Evolutionary conservation across 768 basidiomycete genomes (phyloP).

Genomic region (Lenzites betulinus): DNA sequence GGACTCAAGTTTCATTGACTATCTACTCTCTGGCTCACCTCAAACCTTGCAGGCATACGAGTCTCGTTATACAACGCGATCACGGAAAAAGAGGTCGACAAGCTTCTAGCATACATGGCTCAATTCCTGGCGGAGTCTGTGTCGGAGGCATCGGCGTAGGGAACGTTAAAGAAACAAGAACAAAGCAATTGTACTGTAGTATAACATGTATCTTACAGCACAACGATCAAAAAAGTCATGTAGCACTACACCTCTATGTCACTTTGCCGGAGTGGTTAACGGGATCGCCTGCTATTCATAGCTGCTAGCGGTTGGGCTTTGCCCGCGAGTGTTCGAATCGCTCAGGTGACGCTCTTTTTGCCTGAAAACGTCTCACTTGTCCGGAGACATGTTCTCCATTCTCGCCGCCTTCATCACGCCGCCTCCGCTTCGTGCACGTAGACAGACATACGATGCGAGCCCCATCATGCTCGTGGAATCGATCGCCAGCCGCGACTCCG

Average conservation of each 20-base stretch:
- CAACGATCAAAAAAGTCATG: neutral
- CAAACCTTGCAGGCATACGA: slow-evolving; percentile 46
- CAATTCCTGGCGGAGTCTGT: slow-evolving; percentile 27
- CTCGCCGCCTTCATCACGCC: neutral
- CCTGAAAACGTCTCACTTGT: too few relatives aligned
- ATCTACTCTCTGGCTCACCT: neutral
- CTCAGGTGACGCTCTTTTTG: slow-evolving; percentile 58
- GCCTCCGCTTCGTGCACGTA: too few relatives aligned
- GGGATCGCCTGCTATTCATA: slow-evolving; percentile 46
- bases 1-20: slow-evolving; percentile 3
- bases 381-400: too few relatives aligned
- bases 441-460: too few relatives aligned
- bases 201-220: too few relatives aligned
- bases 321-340: slow-evolving; percentile 65
- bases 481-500: too few relatives aligned
- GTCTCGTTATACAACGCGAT: slow-evolving; percentile 64
- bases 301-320: slow-evolving; percentile 56
- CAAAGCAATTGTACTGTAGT: slow-evolving; percentile 5
- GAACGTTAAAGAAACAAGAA: neutral
- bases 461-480: too few relatives aligned
- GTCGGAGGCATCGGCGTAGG: neutral
- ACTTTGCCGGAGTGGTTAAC: slow-evolving; percentile 97
- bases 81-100: slow-evolving; percentile 47
- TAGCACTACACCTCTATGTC: slow-evolving; percentile 40
- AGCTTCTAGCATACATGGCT: slow-evolving; percentile 32